phyloP scores from a whole-genome alignment of 768 basidiomycete species.

The Daedalea quercina region DNA sequence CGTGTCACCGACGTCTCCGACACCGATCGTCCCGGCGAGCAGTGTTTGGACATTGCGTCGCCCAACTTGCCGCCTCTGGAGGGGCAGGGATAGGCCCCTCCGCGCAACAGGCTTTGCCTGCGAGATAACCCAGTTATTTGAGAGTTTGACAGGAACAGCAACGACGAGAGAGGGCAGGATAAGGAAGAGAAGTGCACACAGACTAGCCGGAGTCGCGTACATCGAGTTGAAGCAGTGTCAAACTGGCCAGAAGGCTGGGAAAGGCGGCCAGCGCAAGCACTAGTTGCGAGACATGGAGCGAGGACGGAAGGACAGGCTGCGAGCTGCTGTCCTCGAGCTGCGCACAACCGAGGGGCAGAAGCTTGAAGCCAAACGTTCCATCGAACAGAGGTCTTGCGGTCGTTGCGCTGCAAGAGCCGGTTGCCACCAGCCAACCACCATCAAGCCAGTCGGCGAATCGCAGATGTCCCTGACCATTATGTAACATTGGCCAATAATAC shows the following conservation, averaged over 20 bases:
- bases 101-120: background rate
- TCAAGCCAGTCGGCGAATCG: no score
- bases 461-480: no score
- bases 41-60: constrained; percentile 2
- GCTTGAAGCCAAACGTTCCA: no score
- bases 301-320: no score
- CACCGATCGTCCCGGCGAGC: constrained; percentile 32
- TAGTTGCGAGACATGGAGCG: no score
- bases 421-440: no score
- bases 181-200: constrained; percentile 9
- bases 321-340: no score
- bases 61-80: background rate
- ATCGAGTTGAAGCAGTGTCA: constrained; percentile 3
- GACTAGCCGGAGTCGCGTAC: constrained; percentile 12
- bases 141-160: constrained; percentile 6
- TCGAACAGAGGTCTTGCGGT: no score
- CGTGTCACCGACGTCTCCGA: constrained; percentile 63
- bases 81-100: background rate
- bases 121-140: background rate
- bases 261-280: constrained; percentile 16
- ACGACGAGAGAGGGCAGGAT: constrained; percentile 6
- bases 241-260: constrained; percentile 9
- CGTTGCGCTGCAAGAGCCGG: no score
- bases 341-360: no score
- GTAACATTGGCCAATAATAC: no score